Evolutionary conservation across 352 stramenopile species (phyloP), one percentile per base, ranked within the genome.

Genomic region (Pythium guiyangense): DNA sequence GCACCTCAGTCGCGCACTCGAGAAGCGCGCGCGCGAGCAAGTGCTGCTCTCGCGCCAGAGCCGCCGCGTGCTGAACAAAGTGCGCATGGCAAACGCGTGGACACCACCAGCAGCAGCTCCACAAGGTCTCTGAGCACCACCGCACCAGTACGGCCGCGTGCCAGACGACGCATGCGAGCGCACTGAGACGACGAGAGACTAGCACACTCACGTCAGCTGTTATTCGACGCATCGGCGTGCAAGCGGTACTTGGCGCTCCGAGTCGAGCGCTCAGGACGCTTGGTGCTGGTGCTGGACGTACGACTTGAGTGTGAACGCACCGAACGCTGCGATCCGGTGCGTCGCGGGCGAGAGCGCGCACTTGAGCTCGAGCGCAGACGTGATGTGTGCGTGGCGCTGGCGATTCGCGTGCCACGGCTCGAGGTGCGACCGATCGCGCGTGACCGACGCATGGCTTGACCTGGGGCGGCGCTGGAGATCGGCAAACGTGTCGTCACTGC

Each of bases 1-100:
- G 2, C 14, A 63, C 12, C 58, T 88, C 4, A 64, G 40, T 10
- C 52, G 60, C 8, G 45, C 67, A 6, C 54, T 83, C 22, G 53
- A 71, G 20, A 65, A 63, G 10, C 63, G 65, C 48, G 69, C 71
- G 29, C 39, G 81, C 40, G 55, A 65, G 1, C 69, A 82, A 17
- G 8, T 75, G 18, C 59, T 86, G 31, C 27, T 79, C 12, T 65
- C 63, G 39, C 62, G 47, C n/a, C 53, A 54, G 48, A 70, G 54
- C 15, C 66, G 72, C 25, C 67, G 71, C 4, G 44, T 86, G 4
- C 49, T 83, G 51, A 68, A 54, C 4, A 88, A 79, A 25, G 27
- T 88, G 3, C 47, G 72, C 43, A 55, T 70, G 34, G 43, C 48
- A 18, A 57, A 42, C 29, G 17, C 52, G 3, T 60, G 52, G 53